Evolutionary conservation across 176 grass and related monocot species (phyloP), one percentile per base, ranked within the genome.

Genomic region (Aegilops bicornis): DNA sequence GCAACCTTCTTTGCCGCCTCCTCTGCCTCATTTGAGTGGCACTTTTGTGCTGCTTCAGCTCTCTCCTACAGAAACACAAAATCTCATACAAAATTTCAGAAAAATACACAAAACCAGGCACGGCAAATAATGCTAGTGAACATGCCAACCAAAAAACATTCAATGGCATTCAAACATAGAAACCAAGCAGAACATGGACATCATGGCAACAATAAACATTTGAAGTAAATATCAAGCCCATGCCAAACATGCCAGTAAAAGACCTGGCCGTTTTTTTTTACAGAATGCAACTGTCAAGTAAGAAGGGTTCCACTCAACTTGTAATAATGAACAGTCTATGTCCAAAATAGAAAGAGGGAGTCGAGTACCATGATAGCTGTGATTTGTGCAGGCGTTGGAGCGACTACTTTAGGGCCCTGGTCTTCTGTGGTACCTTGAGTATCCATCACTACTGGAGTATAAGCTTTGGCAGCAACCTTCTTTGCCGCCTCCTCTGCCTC

Each of bases 351-450:
- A 48, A 71, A 48, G 22, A 76, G 52, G 27, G 33, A 58, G 69
- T 42, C 23, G 14, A 30, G 66, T 89, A 99, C 92, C 94, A 96
- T 99, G n/a, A 99, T 94, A 82, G 97, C 97, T 83, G 87, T 96
- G 85, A 99, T 99, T 86, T 99, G 97, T 67, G 96, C 94, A 39
- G 92, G 92, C 78, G 94, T 96, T 40, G 92, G 97, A 24, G 85
- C 90, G 8, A 99, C 92, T 27, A 92, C 90, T 86, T 92, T 92
- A 29, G 91, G 93, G 66, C 79, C 90, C n/a, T 92, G 92, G 8
- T 88, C 87, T 85, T 89, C 84, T 68, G 80, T 67, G 36, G 35
- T 65, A 67, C 86, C 91, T 68, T 85, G 77, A 79, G 73, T 63
- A 80, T 90, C 86, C 47, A 68, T 40, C 64, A 89, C 85, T 10